These are phyloP conservation scores for Ogataea trehaloabstinens DNA, from an alignment of 805 yeast species.

Conservation along the genomic window DNA sequence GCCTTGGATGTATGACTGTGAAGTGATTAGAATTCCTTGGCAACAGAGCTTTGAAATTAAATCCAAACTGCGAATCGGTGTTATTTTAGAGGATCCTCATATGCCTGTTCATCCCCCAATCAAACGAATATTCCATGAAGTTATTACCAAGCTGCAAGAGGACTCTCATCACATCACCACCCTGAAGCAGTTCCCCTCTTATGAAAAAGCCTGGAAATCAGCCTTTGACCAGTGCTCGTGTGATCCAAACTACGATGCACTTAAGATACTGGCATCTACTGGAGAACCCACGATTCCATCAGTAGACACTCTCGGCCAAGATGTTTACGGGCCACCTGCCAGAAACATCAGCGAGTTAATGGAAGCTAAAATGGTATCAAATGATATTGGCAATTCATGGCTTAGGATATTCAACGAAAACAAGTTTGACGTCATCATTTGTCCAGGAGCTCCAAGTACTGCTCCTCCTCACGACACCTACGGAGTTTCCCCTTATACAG, in stretches of 20 bases:
- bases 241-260: no score
- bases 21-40: background rate
- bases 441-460: constrained; percentile 15
- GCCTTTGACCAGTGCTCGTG: background rate
- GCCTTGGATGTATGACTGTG: background rate
- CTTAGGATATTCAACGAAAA: constrained; percentile 3
- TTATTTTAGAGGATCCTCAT: background rate
- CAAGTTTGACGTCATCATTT: constrained; percentile 14
- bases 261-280: no score
- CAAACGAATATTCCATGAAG: background rate
- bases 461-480: constrained; percentile 21
- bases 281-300: constrained; percentile 1
- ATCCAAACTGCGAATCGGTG: background rate
- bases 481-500: constrained; percentile 19
- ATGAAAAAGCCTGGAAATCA: background rate
- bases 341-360: background rate
- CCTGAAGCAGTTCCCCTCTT: background rate
- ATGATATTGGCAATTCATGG: background rate
- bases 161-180: background rate
- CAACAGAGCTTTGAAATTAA: background rate
- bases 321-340: constrained; percentile 1
- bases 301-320: background rate
- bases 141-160: background rate
- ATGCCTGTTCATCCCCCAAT: constrained; percentile 2
- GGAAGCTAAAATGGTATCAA: background rate